These are phyloP conservation scores for Tilletia horrida DNA, from an alignment of 1,284 basidiomycete genomes.

Conservation along the genomic window DNA sequence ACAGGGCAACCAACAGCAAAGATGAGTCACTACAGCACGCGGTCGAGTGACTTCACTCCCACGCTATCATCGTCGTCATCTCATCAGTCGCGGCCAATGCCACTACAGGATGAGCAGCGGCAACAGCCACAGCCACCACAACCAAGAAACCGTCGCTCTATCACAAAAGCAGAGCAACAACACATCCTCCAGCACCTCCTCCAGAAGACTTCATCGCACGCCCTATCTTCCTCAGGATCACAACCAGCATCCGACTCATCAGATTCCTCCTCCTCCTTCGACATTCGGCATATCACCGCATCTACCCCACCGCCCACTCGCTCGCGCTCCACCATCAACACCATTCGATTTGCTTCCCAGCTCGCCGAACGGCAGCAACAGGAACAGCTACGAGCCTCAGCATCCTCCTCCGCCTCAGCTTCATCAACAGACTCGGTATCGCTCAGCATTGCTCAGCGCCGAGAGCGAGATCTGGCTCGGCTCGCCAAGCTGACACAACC, in stretches of 20 bases:
- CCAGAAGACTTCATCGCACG: neutral
- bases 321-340: neutral
- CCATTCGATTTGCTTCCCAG: neutral
- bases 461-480: neutral
- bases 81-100: neutral
- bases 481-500: neutral
- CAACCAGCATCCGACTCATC: neutral
- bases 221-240: neutral
- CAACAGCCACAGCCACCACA: neutral
- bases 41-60: neutral
- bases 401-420: neutral
- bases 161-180: constrained; percentile 3
- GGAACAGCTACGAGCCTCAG: too few relatives aligned
- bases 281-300: neutral
- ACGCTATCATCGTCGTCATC: neutral
- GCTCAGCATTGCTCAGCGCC: neutral
- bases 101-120: neutral
- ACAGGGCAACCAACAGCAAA: neutral
- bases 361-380: neutral
- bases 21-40: neutral
- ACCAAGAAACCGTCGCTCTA: neutral
- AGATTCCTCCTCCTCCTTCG: neutral
- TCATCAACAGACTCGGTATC: neutral
- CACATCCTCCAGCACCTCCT: neutral
- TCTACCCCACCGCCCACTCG: neutral